These are phyloP conservation scores for Begonia peltatifolia DNA, from an alignment of 306 rosid species.

Conservation along the genomic window DNA sequence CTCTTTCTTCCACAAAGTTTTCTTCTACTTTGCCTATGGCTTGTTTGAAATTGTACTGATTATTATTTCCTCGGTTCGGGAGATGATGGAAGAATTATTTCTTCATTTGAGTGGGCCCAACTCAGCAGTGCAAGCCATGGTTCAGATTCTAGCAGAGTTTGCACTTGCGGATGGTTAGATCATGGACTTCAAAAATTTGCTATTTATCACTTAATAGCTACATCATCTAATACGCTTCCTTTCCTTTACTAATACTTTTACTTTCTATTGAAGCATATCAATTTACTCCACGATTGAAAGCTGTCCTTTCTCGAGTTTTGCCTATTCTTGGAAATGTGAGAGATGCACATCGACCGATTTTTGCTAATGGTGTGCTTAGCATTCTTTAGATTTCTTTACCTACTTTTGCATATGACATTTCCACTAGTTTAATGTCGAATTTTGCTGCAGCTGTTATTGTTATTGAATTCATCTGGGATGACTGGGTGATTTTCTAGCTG, in stretches of 20 bases:
- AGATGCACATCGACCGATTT: conserved; percentile 67
- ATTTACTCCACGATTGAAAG: conserved; percentile 83
- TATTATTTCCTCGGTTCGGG: conserved; percentile 24
- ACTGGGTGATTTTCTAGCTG: too few relatives aligned
- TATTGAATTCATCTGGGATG: too few relatives aligned
- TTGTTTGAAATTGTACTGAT: background rate
- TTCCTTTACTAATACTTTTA: conserved; percentile 18
- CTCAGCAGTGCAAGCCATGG: conserved; percentile 79
- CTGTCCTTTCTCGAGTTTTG: conserved; percentile 83
- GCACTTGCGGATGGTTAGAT: conserved; percentile 70
- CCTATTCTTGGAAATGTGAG: conserved; percentile 94
- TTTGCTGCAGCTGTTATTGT: too few relatives aligned
- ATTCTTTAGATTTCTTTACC: conserved; percentile 11
- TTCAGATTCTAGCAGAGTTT: conserved; percentile 89
- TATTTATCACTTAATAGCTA: background rate
- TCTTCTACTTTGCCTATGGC: background rate
- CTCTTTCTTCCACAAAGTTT: background rate
- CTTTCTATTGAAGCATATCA: conserved; percentile 49
- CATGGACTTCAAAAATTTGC: conserved; percentile 6
- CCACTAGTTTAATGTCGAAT: too few relatives aligned
- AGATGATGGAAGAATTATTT: conserved; percentile 95
- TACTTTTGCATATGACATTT: too few relatives aligned
- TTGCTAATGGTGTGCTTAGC: conserved; percentile 64
- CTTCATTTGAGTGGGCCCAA: conserved; percentile 76
- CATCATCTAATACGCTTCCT: conserved; percentile 1